Evolutionary conservation across 345 rosid genomes (phyloP), one percentile per base, ranked within the genome.

Genomic region (Boechera stricta): DNA sequence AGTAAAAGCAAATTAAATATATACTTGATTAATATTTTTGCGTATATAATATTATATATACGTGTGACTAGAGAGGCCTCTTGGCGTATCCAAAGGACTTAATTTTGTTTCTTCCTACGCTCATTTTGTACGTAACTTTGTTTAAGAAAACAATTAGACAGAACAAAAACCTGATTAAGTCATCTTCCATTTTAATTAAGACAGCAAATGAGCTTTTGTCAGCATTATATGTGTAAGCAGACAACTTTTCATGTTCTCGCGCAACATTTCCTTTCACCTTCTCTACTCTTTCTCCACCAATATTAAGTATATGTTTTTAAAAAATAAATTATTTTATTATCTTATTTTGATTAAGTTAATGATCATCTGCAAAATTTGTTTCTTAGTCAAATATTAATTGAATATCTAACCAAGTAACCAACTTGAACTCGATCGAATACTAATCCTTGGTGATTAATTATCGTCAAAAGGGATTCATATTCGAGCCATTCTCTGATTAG

Each of bases 191-290:
- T 56, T 71, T 47, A 71, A 64, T 64, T 36, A 77, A 54, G 52
- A 70, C 26, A 53, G 28, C 64, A 41, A 52, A 49, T 29, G 61
- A 63, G n/a, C 2, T 26, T 72, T 71, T 71, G 76, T 71, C 81
- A 72, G 73, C 77, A 78, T 59, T 78, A 72, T 57, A 29, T 49
- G 77, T 57, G 11, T 77, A 65, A 78, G 81, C 77, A 78, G 81
- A 78, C 81, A 78, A 65, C 77, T 41, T 77, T 78, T 72, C 77
- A 49, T 65, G 63, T 72, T 78, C 81, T 78, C 77, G 73, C 77
- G 73, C 73, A 72, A 78, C 68, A 72, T 58, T 58, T 49, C 66
- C 26, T 65, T 58, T 57, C 73, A n/a, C 76, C 39, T 76, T 67
- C 79, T 58, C 52, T 75, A 75, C 38, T 44, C 72, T 44, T 56